A percentile compares a stretch with the other conserved stretches of the same genome.
Evolutionary conservation across 2,329 filamentous ascomycete species (phyloP).

Genomic region (Camillea tinctor): DNA sequence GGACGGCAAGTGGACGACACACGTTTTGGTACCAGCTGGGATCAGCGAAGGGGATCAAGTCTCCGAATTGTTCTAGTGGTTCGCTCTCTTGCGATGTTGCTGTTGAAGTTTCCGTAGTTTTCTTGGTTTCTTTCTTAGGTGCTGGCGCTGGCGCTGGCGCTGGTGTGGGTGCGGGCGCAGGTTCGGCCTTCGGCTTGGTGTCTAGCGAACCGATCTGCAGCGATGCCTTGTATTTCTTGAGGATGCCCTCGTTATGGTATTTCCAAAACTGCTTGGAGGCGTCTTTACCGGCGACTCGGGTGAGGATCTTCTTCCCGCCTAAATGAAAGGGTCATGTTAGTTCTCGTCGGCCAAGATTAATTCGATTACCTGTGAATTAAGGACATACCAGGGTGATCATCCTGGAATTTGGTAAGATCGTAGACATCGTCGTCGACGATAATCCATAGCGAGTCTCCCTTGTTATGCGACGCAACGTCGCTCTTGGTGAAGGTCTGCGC

Average conservation of each 20-base stretch:
- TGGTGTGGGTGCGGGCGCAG: constrained; percentile 49
- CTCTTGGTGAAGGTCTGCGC: constrained; percentile 78
- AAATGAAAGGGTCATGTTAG: background rate
- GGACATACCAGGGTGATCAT: constrained; percentile 73
- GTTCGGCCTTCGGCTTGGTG: constrained; percentile 69
- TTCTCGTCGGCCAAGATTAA: no score
- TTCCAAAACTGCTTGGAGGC: constrained; percentile 69
- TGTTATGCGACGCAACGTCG: constrained; percentile 92
- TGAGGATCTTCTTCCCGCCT: constrained; percentile 66
- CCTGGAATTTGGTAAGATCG: constrained; percentile 85
- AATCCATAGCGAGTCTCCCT: constrained; percentile 80
- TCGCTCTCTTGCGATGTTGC: constrained; percentile 53
- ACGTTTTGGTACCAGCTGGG: constrained; percentile 94
- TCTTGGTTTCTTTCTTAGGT: constrained; percentile 36
- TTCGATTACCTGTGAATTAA: background rate
- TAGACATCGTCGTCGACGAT: constrained; percentile 95
- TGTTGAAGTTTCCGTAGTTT: constrained; percentile 32
- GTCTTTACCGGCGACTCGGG: constrained; percentile 63
- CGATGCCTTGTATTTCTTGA: constrained; percentile 80
- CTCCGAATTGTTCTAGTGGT: constrained; percentile 79
- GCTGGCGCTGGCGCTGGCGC: constrained; percentile 40
- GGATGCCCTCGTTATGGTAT: constrained; percentile 79
- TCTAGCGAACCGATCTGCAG: constrained; percentile 86
- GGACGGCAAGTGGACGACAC: constrained; percentile 40
- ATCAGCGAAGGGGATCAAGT: constrained; percentile 86